Percentiles rank a stretch among this genome's conserved stretches.
phyloP scores from a whole-genome alignment of 2,329 filamentous ascomycete species.

The Ophiostoma angusticollis region DNA sequence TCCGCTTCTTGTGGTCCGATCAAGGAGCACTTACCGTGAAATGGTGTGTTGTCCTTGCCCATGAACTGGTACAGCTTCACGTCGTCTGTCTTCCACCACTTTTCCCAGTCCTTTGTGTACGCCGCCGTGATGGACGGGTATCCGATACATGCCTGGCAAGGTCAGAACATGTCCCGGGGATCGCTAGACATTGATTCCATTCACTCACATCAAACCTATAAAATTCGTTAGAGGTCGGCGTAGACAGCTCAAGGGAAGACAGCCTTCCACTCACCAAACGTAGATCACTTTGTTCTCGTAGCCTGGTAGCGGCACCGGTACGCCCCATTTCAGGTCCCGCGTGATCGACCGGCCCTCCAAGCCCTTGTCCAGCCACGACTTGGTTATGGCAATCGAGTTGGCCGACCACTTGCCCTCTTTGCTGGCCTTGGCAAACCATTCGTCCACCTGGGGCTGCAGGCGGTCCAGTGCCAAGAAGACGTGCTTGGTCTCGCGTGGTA shows the following conservation, averaged over 20 bases:
- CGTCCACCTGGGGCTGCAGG: conserved; percentile 61
- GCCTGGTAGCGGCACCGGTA: conserved; percentile 39
- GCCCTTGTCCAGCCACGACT: conserved; percentile 72
- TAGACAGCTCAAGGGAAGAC: neutral
- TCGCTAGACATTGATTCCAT: no score
- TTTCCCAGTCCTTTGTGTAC: conserved; percentile 72
- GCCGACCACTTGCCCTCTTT: conserved; percentile 63
- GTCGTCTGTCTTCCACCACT: conserved; percentile 86
- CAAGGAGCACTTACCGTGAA: conserved; percentile 56
- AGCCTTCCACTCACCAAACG: conserved; percentile 33
- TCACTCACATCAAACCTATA: conserved; percentile 9
- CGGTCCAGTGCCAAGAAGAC: conserved; percentile 80
- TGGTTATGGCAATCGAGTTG: conserved; percentile 64
- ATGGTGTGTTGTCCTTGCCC: conserved; percentile 75
- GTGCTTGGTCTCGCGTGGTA: conserved; percentile 74
- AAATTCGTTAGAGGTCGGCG: neutral
- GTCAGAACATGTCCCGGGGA: no score
- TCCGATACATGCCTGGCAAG: conserved; percentile 67
- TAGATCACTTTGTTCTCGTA: conserved; percentile 65
- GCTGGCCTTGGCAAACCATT: conserved; percentile 64
- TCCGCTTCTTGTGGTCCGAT: no score
- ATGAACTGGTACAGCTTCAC: conserved; percentile 90
- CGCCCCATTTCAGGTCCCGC: conserved; percentile 83
- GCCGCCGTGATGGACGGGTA: conserved; percentile 91
- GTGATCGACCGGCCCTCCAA: conserved; percentile 82